These are phyloP conservation scores for Ceratocystis smalleyi DNA, from an alignment of 2,329 filamentous ascomycete genomes.

Conservation along the genomic window DNA sequence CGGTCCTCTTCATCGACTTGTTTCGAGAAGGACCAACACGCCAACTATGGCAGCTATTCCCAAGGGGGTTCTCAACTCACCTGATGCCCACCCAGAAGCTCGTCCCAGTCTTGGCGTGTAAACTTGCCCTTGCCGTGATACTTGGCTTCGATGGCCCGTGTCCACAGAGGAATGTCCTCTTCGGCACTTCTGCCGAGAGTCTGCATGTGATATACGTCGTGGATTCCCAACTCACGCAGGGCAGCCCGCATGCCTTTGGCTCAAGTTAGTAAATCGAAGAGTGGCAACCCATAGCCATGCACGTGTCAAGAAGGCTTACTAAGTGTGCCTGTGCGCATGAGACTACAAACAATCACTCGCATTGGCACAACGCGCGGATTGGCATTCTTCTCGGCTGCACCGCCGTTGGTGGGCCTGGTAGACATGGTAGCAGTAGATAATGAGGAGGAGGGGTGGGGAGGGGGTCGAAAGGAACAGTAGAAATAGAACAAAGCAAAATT, in stretches of 20 bases:
- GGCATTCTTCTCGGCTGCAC: constrained; percentile 12
- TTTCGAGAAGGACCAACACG: too few species aligned
- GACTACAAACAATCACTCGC: constrained; percentile 28
- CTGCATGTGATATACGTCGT: constrained; percentile 27
- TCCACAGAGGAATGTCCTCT: constrained; percentile 19
- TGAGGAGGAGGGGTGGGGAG: background rate
- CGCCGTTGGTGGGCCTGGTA: constrained; percentile 13
- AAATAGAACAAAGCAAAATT: background rate
- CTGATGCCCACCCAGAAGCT: constrained; percentile 30
- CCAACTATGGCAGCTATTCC: too few species aligned
- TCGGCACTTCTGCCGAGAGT: constrained; percentile 15
- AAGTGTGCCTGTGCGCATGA: constrained; percentile 27
- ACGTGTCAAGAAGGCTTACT: constrained; percentile 21
- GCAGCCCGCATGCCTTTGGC: constrained; percentile 24
- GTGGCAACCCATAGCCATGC: background rate
- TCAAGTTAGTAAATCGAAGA: background rate
- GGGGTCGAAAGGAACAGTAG: too few species aligned
- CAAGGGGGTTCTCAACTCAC: constrained; percentile 12
- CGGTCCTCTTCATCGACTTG: too few species aligned
- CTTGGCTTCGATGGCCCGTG: constrained; percentile 20
- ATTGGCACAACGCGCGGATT: constrained; percentile 25
- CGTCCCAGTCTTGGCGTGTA: constrained; percentile 31
- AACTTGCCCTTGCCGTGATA: constrained; percentile 20
- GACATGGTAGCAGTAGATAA: constrained; percentile 1
- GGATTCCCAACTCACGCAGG: constrained; percentile 25